Evolutionary conservation across 2,329 filamentous ascomycete species (phyloP).

Genomic region (Fusarium sp.): DNA sequence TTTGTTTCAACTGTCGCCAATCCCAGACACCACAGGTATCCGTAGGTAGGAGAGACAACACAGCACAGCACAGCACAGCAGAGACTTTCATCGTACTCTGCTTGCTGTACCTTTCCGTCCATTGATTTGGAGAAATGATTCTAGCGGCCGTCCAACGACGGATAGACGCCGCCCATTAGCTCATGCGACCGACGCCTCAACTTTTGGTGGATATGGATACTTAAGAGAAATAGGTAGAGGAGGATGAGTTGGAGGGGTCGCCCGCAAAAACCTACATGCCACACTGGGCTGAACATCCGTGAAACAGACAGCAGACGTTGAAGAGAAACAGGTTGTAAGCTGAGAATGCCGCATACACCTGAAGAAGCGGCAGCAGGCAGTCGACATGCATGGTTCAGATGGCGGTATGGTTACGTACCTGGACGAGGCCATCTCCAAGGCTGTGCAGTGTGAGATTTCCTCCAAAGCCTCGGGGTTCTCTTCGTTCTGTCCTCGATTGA

Average conservation of each 20-base stretch:
- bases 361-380: background rate
- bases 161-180: constrained; percentile 30
- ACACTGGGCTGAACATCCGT: constrained; percentile 22
- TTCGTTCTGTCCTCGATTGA: background rate
- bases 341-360: background rate
- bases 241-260: constrained; percentile 19
- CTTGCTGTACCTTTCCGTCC: background rate
- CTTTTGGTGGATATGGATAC: constrained; percentile 17
- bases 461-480: constrained; percentile 6
- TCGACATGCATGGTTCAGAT: constrained; percentile 20
- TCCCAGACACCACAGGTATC: constrained; percentile 26
- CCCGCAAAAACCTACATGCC: constrained; percentile 35
- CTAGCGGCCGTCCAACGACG: constrained; percentile 35
- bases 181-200: constrained; percentile 35
- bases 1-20: constrained; percentile 35
- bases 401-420: constrained; percentile 32
- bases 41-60: constrained; percentile 2
- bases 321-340: background rate
- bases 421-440: constrained; percentile 10
- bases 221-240: constrained; percentile 2
- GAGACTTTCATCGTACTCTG: background rate
- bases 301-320: constrained; percentile 1
- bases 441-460: constrained; percentile 11
- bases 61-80: background rate
- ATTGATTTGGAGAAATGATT: constrained; percentile 5